These are phyloP conservation scores for Cyberlindnera misumaiensis DNA, from an alignment of 805 yeast genomes.

Conservation along the genomic window DNA sequence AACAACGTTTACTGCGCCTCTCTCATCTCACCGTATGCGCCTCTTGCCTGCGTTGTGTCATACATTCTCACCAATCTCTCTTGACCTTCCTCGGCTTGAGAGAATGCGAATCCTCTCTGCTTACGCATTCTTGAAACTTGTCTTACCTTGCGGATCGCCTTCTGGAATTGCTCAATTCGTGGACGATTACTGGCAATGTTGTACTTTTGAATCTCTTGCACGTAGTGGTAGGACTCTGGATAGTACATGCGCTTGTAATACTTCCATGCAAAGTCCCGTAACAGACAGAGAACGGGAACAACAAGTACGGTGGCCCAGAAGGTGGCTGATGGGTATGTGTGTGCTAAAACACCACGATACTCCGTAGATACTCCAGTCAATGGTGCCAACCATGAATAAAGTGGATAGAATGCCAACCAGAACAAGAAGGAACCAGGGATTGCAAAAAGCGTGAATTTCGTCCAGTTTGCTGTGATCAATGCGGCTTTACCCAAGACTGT, in stretches of 20 bases:
- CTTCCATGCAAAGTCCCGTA: slow-evolving; percentile 91
- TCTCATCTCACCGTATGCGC: slow-evolving; percentile 58
- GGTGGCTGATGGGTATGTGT: slow-evolving; percentile 66
- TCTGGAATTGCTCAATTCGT: slow-evolving; percentile 94
- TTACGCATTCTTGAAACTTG: slow-evolving; percentile 98
- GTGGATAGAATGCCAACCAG: slow-evolving; percentile 85
- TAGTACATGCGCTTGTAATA: slow-evolving; percentile 85
- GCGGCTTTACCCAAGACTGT: slow-evolving; percentile 96
- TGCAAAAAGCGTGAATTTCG: slow-evolving; percentile 83
- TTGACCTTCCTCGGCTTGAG: slow-evolving; percentile 93
- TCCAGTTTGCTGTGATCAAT: slow-evolving; percentile 86
- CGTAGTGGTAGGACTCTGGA: slow-evolving; percentile 91
- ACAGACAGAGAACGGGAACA: slow-evolving; percentile 67
- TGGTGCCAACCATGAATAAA: slow-evolving; percentile 83
- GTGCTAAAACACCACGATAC: slow-evolving; percentile 70
- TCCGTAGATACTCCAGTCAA: slow-evolving; percentile 73
- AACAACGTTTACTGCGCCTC: slow-evolving; percentile 25
- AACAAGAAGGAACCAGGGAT: slow-evolving; percentile 88
- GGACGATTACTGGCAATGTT: slow-evolving; percentile 92
- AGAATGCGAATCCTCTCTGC: slow-evolving; percentile 97
- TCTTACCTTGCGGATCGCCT: slow-evolving; percentile 93
- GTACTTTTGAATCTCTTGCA: slow-evolving; percentile 94
- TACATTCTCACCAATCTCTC: slow-evolving; percentile 88
- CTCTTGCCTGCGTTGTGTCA: slow-evolving; percentile 84
- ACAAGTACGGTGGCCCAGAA: slow-evolving; percentile 83